Percentiles rank a stretch among this genome's conserved stretches.
Conservation (phyloP, 2,329 filamentous ascomycete species). For the Diaporthe batatas region DNA sequence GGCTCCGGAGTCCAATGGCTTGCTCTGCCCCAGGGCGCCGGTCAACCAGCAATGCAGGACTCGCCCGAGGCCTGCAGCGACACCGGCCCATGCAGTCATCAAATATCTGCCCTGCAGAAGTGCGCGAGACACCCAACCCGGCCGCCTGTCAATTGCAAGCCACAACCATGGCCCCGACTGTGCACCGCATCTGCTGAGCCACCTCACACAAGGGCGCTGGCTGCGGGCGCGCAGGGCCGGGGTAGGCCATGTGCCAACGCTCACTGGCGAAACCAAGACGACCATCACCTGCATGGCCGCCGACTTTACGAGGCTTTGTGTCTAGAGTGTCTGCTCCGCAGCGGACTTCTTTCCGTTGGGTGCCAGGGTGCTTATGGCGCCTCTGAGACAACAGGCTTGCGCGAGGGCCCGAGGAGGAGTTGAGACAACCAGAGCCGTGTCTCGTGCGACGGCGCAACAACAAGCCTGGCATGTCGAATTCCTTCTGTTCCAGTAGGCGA, state of each 20-base stretch:
- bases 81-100: conserved; percentile 28
- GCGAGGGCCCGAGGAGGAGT: conserved; percentile 8
- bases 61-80: conserved; percentile 5
- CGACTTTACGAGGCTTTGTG: conserved; percentile 11
- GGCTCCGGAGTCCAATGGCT: not conserved
- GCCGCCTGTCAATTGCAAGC: conserved; percentile 17
- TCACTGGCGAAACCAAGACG: conserved; percentile 2
- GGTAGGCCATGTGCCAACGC: conserved; percentile 1
- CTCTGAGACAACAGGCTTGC: conserved; percentile 9
- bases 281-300: not conserved
- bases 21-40: too few species aligned
- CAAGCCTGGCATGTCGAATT: not conserved
- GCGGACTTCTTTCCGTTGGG: not conserved
- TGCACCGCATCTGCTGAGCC: conserved; percentile 1
- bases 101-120: conserved; percentile 22
- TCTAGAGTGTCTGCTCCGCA: too few species aligned
- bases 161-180: conserved; percentile 13
- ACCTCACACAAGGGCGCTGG: conserved; percentile 18
- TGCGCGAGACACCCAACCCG: conserved; percentile 13
- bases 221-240: conserved; percentile 8
- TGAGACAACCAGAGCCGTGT: conserved; percentile 1
- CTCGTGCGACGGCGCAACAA: not conserved
- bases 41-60: not conserved
- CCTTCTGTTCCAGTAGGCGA: conserved; percentile 21
- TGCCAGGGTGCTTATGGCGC: not conserved